Conservation (phyloP, 2,329 filamentous ascomycete species). For the Ophiostoma angusticollis region DNA sequence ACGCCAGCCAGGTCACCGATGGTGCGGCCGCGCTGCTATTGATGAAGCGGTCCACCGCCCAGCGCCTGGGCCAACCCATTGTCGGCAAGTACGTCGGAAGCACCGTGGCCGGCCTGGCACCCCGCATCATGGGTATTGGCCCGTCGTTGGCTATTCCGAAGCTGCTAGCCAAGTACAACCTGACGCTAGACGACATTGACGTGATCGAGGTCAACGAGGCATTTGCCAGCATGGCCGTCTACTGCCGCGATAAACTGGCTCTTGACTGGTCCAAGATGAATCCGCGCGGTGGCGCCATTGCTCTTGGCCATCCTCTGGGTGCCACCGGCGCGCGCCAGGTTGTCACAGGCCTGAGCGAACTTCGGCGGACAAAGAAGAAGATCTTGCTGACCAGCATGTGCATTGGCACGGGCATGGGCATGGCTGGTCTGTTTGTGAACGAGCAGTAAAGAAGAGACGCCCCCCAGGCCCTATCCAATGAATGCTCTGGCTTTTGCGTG, state of each 20-base stretch:
- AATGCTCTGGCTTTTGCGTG: no score
- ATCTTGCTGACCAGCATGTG: constrained; percentile 87
- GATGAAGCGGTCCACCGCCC: constrained; percentile 87
- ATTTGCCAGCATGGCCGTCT: constrained; percentile 95
- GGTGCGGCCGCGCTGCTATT: constrained; percentile 80
- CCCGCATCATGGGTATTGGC: constrained; percentile 93
- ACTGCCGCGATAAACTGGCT: constrained; percentile 64
- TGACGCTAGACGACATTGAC: constrained; percentile 73
- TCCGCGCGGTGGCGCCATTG: constrained; percentile 68
- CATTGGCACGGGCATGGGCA: constrained; percentile 56
- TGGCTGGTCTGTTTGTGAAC: constrained; percentile 36
- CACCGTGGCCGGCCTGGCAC: constrained; percentile 78
- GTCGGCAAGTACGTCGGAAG: constrained; percentile 89
- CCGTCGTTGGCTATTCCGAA: constrained; percentile 66
- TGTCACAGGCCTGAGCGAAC: constrained; percentile 64
- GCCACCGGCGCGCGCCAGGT: constrained; percentile 70
- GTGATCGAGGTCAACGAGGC: constrained; percentile 94
- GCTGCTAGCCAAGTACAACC: constrained; percentile 66
- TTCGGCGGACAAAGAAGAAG: constrained; percentile 76
- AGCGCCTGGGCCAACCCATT: constrained; percentile 79
- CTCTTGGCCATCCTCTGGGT: constrained; percentile 63
- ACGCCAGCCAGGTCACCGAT: constrained; percentile 90
- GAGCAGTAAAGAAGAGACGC: constrained; percentile 10
- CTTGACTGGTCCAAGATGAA: constrained; percentile 69
- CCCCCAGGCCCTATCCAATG: no score